phyloP scores from a whole-genome alignment of 148 eudicot species.

The Hydrangea macrophylla region DNA sequence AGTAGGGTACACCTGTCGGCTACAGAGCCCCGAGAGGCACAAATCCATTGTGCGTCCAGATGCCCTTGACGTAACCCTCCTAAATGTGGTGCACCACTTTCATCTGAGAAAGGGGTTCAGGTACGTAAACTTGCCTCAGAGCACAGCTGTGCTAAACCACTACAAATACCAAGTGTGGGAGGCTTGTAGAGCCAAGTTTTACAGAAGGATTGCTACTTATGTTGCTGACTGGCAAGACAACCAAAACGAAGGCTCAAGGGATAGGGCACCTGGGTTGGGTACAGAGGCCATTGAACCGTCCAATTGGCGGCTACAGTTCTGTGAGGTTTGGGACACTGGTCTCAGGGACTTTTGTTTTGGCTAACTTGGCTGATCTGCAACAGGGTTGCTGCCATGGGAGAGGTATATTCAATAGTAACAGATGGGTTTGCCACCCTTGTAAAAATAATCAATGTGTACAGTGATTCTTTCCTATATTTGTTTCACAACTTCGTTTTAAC shows the following conservation, averaged over 20 bases:
- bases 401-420: too few relatives aligned
- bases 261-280: constrained; percentile 89
- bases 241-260: constrained; percentile 83
- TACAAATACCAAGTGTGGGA: constrained; percentile 98
- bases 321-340: constrained; percentile 92
- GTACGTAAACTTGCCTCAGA: constrained; percentile 45
- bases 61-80: constrained; percentile 58
- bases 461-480: too few relatives aligned
- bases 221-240: constrained; percentile 91
- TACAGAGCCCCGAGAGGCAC: constrained; percentile 84
- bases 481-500: too few relatives aligned
- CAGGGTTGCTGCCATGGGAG: constrained; percentile 89
- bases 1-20: constrained; percentile 84
- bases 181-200: constrained; percentile 69
- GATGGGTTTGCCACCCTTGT: too few relatives aligned
- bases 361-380: constrained; percentile 59
- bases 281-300: constrained; percentile 85
- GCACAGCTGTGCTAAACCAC: constrained; percentile 63
- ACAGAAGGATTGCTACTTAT: constrained; percentile 88
- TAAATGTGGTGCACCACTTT: constrained; percentile 93
- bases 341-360: constrained; percentile 73
- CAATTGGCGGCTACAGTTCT: constrained; percentile 65
- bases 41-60: constrained; percentile 78
- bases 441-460: too few relatives aligned
- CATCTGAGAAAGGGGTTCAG: constrained; percentile 52